These are phyloP conservation scores for Neonectria sp. DNA, from an alignment of 2,329 filamentous ascomycete species.

Conservation along the genomic window DNA sequence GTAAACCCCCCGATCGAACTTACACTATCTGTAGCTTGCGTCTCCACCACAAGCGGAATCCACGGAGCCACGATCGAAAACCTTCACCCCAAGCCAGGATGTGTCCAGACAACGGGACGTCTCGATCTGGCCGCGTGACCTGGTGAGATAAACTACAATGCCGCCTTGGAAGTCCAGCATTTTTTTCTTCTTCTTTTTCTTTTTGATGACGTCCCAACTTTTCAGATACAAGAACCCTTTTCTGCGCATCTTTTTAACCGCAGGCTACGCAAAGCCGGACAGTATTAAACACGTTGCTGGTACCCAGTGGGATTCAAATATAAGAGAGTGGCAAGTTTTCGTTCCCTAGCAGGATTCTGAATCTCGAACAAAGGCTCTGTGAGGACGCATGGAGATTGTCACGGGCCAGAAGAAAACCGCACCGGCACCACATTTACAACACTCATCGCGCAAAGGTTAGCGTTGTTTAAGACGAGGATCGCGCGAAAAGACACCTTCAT, in stretches of 20 bases:
- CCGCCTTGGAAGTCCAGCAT: no score
- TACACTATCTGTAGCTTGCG: neutral
- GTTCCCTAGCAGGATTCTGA: conserved; percentile 28
- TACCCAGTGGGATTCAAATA: conserved; percentile 33
- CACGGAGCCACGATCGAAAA: neutral
- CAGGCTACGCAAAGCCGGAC: conserved; percentile 36
- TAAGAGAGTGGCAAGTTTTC: conserved; percentile 37
- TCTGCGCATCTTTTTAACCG: conserved; percentile 29
- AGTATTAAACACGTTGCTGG: conserved; percentile 33
- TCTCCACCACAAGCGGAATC: neutral
- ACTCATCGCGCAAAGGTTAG: neutral
- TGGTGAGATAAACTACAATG: neutral
- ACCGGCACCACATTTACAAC: no score
- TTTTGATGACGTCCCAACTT: conserved; percentile 27
- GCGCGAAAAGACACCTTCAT: conserved; percentile 10
- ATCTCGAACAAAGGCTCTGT: conserved; percentile 33
- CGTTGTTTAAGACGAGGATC: neutral
- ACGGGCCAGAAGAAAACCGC: neutral
- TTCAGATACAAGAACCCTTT: conserved; percentile 36
- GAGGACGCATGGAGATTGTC: conserved; percentile 24
- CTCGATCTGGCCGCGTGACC: conserved; percentile 34
- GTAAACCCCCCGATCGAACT: neutral
- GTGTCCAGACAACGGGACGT: neutral
- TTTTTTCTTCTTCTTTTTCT: no score
- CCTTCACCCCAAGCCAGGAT: neutral